phyloP scores from a whole-genome alignment of 2,329 filamentous ascomycete species.

The Trichothecium sympodiale region DNA sequence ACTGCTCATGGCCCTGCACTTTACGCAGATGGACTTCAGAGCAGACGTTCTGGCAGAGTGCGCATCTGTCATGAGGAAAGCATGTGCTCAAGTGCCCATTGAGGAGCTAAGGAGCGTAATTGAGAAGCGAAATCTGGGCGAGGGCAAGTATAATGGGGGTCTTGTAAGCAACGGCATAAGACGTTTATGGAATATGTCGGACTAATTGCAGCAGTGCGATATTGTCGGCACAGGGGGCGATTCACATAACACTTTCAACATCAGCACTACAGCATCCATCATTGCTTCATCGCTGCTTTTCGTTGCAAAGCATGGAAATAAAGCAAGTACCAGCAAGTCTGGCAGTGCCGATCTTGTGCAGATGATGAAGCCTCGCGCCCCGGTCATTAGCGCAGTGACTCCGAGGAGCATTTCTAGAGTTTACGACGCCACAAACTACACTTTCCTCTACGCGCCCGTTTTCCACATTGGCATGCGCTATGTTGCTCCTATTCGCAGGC shows the following conservation, averaged over 20 bases:
- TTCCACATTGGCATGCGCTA: slow-evolving; percentile 94
- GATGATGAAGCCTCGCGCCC: slow-evolving; percentile 59
- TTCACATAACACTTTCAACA: slow-evolving; percentile 95
- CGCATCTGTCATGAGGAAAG: slow-evolving; percentile 72
- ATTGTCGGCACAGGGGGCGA: slow-evolving; percentile 97
- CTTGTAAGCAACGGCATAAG: slow-evolving; percentile 55
- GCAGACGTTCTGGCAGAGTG: slow-evolving; percentile 81
- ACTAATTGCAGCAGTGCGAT: slow-evolving; percentile 49
- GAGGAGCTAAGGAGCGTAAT: slow-evolving; percentile 50
- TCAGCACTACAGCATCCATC: slow-evolving; percentile 90
- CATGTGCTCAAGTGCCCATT: slow-evolving; percentile 62
- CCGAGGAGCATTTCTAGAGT: slow-evolving; percentile 60
- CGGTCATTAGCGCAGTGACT: slow-evolving; percentile 62
- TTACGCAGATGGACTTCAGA: slow-evolving; percentile 73
- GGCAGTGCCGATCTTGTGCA: slow-evolving; percentile 87
- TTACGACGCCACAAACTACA: slow-evolving; percentile 77
- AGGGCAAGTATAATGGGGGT: slow-evolving; percentile 71
- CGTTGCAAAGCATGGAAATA: slow-evolving; percentile 92
- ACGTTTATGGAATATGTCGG: background rate
- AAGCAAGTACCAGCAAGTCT: slow-evolving; percentile 87
- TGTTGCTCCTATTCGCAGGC: slow-evolving; percentile 73
- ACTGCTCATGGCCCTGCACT: slow-evolving; percentile 83
- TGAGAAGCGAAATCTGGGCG: slow-evolving; percentile 45
- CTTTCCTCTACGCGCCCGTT: slow-evolving; percentile 88
- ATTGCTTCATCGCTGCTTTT: slow-evolving; percentile 76